phyloP scores from a whole-genome alignment of 1,284 basidiomycete genomes.

The Tylopilus sp. region DNA sequence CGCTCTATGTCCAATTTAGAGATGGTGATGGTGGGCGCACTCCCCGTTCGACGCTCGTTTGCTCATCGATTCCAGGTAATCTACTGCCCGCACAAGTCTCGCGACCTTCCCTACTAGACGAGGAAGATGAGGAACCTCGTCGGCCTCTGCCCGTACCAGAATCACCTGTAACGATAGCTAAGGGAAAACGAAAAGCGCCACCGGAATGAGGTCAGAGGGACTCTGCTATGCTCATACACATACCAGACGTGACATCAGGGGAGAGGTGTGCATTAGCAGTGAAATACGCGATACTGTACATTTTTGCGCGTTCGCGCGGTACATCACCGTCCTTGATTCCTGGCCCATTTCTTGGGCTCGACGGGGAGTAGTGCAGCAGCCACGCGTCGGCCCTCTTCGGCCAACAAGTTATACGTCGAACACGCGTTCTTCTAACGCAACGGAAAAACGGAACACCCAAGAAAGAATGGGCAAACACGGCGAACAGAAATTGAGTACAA shows the following conservation, averaged over 20 bases:
- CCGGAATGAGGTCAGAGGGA: conserved; percentile 20
- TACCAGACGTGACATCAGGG: not conserved
- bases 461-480: not conserved
- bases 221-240: not conserved
- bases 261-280: conserved; percentile 12
- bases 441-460: not conserved
- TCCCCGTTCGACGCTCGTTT: not conserved
- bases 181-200: conserved; percentile 48
- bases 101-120: conserved; percentile 39
- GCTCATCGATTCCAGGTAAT: conserved; percentile 32
- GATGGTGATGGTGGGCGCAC: conserved; percentile 49
- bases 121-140: conserved; percentile 42
- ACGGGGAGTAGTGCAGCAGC: conserved; percentile 82
- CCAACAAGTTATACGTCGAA: conserved; percentile 89
- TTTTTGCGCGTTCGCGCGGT: not conserved
- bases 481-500: not conserved
- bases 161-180: conserved; percentile 27
- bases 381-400: conserved; percentile 89
- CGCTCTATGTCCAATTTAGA: conserved; percentile 61
- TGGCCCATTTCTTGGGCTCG: conserved; percentile 21
- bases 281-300: conserved; percentile 18
- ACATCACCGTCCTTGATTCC: conserved; percentile 9
- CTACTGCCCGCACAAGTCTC: conserved; percentile 43
- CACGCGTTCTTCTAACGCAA: conserved; percentile 64
- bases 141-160: conserved; percentile 16